Base-by-base conservation (phyloP, 257 asterid genomes). In the Gentiana macrophylla region DNA sequence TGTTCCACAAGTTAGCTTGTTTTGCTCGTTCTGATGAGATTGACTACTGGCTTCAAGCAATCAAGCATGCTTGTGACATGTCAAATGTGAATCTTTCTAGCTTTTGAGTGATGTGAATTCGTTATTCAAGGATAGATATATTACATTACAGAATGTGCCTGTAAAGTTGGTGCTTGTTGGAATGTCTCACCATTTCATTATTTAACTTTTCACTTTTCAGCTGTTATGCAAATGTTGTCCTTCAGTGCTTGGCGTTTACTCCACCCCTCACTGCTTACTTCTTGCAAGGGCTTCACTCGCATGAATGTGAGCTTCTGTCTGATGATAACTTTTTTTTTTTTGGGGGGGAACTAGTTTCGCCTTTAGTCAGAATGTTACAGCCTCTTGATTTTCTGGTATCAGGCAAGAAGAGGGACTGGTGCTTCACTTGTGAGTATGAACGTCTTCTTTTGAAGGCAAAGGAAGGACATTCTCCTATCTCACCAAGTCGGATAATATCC, bases 241-340 rank as follows among this genome's bases (percentile, higher is more conserved):
- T 88, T 55, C 94, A 88, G 72, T 88, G 95, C 71, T 52, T 88
- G 82, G 72, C 84, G 38, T 80, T 80, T 62, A 85, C 96, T 24
- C 96, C 95, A 8, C 95, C 96, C n/a, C 78, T 88, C 37, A 79
- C 93, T 48, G 81, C 95, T 60, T 88, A 88, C 67, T 79, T 86
- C 68, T 83, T 84, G 48, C 86, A 82, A 70, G 94, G 95, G 53
- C 71, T 79, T 57, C 96, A 88, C 71, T 77, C 84, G 33, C 80
- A 73, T 77, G 62, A 80, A 61, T 82, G 96, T 88, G 72, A 50
- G 95, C 49, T 50, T 47, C 57, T 55, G 15, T 7, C 50, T 38
- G 4, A 33, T 8, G 10, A 32, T 3, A 59, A 43, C 49, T 1
- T 3, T 52, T 12, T 35, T 43, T 44, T 56, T 3, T 36, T 50